Evolutionary conservation across 805 yeast species (phyloP).

Genomic region (Lachancea nothofagi): DNA sequence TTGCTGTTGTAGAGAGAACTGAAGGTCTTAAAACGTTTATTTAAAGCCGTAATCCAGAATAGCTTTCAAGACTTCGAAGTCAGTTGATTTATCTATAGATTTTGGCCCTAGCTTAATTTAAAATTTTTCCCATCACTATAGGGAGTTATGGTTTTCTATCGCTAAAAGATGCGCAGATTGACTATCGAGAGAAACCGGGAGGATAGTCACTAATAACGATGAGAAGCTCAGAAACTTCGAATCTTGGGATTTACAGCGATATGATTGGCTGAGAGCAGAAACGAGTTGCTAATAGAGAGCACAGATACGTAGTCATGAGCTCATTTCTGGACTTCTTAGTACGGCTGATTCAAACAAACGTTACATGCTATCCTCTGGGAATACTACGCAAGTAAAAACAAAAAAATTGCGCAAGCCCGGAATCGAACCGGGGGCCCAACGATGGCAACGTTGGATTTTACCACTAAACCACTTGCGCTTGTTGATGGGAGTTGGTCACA

Average conservation of each 20-base stretch:
- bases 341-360: not conserved
- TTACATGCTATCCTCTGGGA: not conserved
- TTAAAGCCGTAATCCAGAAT: not conserved
- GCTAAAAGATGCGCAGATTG: no score
- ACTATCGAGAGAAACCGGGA: no score
- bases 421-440: conserved; percentile 15
- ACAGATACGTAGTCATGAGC: not conserved
- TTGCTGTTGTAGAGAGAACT: not conserved
- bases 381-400: not conserved
- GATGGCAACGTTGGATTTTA: conserved; percentile 14
- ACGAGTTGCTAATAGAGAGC: not conserved
- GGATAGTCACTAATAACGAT: not conserved
- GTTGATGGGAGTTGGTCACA: no score
- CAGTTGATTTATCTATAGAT: no score
- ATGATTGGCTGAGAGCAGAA: conserved; percentile 6
- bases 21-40: not conserved
- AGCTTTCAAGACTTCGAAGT: no score
- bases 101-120: conserved; percentile 1
- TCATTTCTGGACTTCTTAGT: not conserved
- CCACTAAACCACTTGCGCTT: conserved; percentile 15
- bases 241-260: conserved; percentile 3
- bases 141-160: not conserved
- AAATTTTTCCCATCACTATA: not conserved
- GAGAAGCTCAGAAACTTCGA: no score
- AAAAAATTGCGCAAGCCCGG: conserved; percentile 13